These are phyloP conservation scores for Erodium maritimum DNA, from an alignment of 345 rosid species.

Conservation along the genomic window DNA sequence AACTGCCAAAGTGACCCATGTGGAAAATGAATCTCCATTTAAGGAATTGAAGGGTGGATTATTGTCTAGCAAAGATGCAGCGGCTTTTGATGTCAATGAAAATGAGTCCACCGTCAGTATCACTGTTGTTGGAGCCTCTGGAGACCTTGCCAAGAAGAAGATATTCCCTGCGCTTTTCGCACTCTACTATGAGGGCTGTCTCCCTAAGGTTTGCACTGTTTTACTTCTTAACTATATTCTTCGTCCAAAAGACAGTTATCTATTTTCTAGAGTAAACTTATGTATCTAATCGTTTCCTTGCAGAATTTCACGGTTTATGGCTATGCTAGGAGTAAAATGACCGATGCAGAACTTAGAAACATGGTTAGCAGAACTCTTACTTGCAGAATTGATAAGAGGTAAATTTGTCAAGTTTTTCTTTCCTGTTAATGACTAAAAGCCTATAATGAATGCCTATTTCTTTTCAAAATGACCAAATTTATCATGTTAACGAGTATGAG, in stretches of 20 bases:
- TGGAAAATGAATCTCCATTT: slow-evolving; percentile 23
- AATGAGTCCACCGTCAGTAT: slow-evolving; percentile 67
- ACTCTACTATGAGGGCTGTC: slow-evolving; percentile 76
- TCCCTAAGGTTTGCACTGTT: slow-evolving; percentile 49
- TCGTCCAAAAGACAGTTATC: too few relatives aligned
- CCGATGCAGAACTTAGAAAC: slow-evolving; percentile 73
- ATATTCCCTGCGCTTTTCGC: slow-evolving; percentile 95
- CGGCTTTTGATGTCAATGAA: slow-evolving; percentile 25
- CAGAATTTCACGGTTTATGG: slow-evolving; percentile 60
- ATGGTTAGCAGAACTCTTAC: slow-evolving; percentile 89
- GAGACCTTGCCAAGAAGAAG: slow-evolving; percentile 99
- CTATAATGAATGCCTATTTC: neutral
- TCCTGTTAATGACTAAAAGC: too few relatives aligned
- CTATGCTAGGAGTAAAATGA: slow-evolving; percentile 88
- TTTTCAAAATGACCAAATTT: neutral
- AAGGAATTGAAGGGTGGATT: slow-evolving; percentile 35
- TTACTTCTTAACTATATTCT: too few relatives aligned
- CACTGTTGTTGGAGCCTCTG: slow-evolving; percentile 91
- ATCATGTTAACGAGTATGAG: neutral
- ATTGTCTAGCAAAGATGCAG: slow-evolving; percentile 29
- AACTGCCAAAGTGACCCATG: slow-evolving; percentile 26
- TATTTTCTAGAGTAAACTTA: neutral
- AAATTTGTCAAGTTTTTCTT: slow-evolving; percentile 5
- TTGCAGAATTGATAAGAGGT: slow-evolving; percentile 95
- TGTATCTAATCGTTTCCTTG: slow-evolving; percentile 12